Evolutionary conservation across 768 basidiomycete species (phyloP).

Genomic region (Xerocomus potaroensis): DNA sequence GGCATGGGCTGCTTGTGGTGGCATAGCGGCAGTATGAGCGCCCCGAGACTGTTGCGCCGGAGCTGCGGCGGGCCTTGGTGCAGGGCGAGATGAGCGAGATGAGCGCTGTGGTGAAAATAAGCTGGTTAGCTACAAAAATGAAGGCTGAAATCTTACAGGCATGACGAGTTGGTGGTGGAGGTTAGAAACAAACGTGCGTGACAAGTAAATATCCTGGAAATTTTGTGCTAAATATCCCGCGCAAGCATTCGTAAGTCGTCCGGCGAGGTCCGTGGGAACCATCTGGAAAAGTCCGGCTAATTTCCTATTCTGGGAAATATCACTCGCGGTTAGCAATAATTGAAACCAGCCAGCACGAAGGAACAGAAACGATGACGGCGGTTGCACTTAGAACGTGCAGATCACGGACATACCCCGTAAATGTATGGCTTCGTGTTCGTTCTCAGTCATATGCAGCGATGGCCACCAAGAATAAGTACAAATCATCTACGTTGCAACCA

Average conservation of each 20-base stretch:
- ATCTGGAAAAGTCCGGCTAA: neutral
- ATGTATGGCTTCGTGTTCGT: slow-evolving; percentile 18
- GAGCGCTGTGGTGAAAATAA: slow-evolving; percentile 48
- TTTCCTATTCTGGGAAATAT: neutral
- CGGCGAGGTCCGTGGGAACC: slow-evolving; percentile 21
- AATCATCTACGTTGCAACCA: slow-evolving; percentile 2
- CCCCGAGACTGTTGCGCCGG: slow-evolving; percentile 42
- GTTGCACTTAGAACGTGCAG: slow-evolving; percentile 7
- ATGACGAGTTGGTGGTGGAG: slow-evolving; percentile 30
- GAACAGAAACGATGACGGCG: slow-evolving; percentile 17
- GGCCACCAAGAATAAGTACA: slow-evolving; percentile 15
- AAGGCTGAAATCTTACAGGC: slow-evolving; percentile 40
- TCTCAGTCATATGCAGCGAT: slow-evolving; percentile 17
- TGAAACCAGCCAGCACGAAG: no score
- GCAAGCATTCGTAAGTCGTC: slow-evolving; percentile 16
- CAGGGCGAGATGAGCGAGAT: slow-evolving; percentile 69
- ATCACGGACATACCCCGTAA: slow-evolving; percentile 25
- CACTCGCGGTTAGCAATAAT: no score
- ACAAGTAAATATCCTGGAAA: slow-evolving; percentile 7
- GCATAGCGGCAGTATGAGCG: slow-evolving; percentile 48
- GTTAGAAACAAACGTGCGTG: slow-evolving; percentile 14
- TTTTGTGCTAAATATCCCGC: slow-evolving; percentile 20
- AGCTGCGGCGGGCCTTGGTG: slow-evolving; percentile 50
- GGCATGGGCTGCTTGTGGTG: slow-evolving; percentile 37
- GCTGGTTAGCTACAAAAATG: neutral